A percentile compares a stretch with the other conserved stretches of the same genome.
phyloP scores from a whole-genome alignment of 768 basidiomycete genomes.

The Mycena vitilis region DNA sequence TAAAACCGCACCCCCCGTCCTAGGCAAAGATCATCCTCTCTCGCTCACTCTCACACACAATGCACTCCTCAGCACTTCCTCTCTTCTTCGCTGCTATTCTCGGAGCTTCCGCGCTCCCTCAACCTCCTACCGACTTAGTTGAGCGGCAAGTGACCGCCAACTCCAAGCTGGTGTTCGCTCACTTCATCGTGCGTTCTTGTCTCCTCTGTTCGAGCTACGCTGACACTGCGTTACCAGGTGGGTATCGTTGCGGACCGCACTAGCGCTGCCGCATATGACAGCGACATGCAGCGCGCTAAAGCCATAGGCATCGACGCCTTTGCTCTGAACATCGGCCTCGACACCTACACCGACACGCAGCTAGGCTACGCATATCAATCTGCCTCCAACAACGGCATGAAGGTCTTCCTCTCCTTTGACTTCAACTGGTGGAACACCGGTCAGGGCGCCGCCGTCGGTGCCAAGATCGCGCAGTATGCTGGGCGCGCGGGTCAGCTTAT shows the following conservation, averaged over 20 bases:
- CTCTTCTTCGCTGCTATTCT: background rate
- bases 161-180: constrained; percentile 33
- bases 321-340: constrained; percentile 57
- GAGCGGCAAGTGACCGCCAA: background rate
- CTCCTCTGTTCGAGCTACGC: background rate
- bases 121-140: background rate
- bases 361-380: constrained; percentile 52
- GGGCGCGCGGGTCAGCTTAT: constrained; percentile 52
- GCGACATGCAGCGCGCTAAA: constrained; percentile 38
- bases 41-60: too few species aligned
- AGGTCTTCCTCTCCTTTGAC: constrained; percentile 54
- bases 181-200: constrained; percentile 33
- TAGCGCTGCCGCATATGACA: constrained; percentile 33
- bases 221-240: constrained; percentile 21
- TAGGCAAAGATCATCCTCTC: background rate
- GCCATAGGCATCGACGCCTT: constrained; percentile 51
- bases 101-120: background rate
- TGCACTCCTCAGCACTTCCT: background rate
- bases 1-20: background rate
- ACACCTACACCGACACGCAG: constrained; percentile 50
- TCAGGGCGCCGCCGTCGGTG: constrained; percentile 45
- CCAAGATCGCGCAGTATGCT: constrained; percentile 52
- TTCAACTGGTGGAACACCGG: constrained; percentile 40
- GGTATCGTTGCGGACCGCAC: constrained; percentile 34
- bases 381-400: constrained; percentile 44